Base-by-base conservation (phyloP, 768 basidiomycete genomes). In the Pisolithus orientalis region DNA sequence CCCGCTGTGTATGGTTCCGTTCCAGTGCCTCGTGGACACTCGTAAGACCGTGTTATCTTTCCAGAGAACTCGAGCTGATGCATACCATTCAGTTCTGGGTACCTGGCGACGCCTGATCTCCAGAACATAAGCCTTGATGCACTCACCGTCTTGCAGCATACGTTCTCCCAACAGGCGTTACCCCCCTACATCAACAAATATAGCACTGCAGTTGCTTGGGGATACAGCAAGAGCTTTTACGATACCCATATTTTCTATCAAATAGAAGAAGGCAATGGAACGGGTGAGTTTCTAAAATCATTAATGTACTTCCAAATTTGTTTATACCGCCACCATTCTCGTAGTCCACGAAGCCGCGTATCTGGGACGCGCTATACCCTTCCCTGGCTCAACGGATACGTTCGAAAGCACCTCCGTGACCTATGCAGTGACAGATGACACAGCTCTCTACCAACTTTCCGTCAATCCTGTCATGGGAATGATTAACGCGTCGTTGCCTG, bases 271-370 rank as follows among this genome's bases (percentile, higher is more conserved):
- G 42, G n/a, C 0, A 49, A 52, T 11, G 59, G 59, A 8, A 50
- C 57, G 29, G 48, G 59, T 60, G 44, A 45, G 44, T 28, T 49
- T 14, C 34, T 2, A 17, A 29, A 24, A n/a, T 8, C 16, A 34
- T 16, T 4, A 6, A 34, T 13, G 34, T 34, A 5, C 34, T 34
- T 34, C 34, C 6, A 6, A 37, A 17, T 24, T 16, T 25, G 27
- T n/a, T 25, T 24, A 24, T n/a, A 21, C 21, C 29, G 1, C 10
- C n/a, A 7, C 8, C 37, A 31, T 16, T 46, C 16, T 13, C 1
- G n/a, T 29, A 57, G 58, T 47, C 14, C 58, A 59, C 21, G 51
- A 57, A 2, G 53, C 55, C 14, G 55, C 55, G 8, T 59, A 45
- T 29, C 58, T 59, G 17, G 55, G 53, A 6, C 58, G 58, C 25